These are phyloP conservation scores for Leucoagaricus sp. DNA, from an alignment of 1,284 basidiomycete genomes.

Conservation along the genomic window DNA sequence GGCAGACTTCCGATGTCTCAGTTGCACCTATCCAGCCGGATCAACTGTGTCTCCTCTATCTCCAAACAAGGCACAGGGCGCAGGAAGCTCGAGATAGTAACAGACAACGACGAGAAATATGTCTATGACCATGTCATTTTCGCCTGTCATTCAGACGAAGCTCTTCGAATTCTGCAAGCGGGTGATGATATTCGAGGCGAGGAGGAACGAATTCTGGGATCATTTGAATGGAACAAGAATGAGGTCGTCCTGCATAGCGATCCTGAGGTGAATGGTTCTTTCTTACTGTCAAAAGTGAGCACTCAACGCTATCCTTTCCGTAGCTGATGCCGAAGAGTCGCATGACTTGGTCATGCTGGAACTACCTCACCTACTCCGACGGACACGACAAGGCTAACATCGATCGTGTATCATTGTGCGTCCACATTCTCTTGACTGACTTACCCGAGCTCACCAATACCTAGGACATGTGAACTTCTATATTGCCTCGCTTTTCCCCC, in stretches of 20 bases:
- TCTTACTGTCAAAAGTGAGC: background rate
- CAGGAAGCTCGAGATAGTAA: conserved; percentile 43
- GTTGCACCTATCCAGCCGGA: conserved; percentile 62
- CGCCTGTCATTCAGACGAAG: conserved; percentile 75
- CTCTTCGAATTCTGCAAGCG: conserved; percentile 56
- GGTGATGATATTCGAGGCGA: conserved; percentile 50
- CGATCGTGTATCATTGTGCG: conserved; percentile 67
- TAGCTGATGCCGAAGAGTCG: conserved; percentile 69
- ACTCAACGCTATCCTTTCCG: background rate
- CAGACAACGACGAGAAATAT: conserved; percentile 40
- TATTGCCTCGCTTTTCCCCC: conserved; percentile 14
- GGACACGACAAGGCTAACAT: conserved; percentile 47
- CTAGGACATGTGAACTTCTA: conserved; percentile 44
- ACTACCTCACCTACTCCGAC: conserved; percentile 62
- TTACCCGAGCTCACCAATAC: conserved; percentile 7
- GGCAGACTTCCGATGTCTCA: conserved; percentile 50
- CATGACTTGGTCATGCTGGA: conserved; percentile 75
- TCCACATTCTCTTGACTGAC: conserved; percentile 20
- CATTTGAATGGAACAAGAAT: conserved; percentile 73
- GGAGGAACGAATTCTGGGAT: conserved; percentile 60
- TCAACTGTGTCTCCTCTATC: conserved; percentile 41
- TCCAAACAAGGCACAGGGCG: conserved; percentile 13
- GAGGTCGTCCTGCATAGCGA: conserved; percentile 74
- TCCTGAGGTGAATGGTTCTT: conserved; percentile 37
- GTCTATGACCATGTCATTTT: conserved; percentile 78